These are phyloP conservation scores for Adansonia gregorii DNA, from an alignment of 441 rosid species.

Conservation along the genomic window DNA sequence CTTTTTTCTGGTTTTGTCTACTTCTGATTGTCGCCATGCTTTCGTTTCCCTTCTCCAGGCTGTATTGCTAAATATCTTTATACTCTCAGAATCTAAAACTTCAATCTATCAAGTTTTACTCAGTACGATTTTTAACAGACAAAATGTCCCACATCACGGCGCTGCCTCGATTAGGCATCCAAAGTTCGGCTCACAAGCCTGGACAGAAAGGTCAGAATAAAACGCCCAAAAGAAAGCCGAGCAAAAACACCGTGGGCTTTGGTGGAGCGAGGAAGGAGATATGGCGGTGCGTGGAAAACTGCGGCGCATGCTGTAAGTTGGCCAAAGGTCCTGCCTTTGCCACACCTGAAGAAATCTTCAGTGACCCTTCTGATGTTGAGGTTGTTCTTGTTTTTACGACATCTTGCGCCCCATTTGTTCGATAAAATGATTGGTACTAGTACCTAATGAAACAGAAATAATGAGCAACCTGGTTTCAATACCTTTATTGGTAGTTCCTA, in stretches of 20 bases:
- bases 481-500: background rate
- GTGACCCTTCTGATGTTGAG: constrained; percentile 58
- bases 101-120: background rate
- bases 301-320: constrained; percentile 90
- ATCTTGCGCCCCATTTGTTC: constrained; percentile 41
- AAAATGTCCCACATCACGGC: constrained; percentile 25
- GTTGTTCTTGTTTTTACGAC: constrained; percentile 30
- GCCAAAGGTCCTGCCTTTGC: constrained; percentile 72
- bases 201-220: constrained; percentile 26
- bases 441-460: background rate
- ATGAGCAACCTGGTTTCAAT: background rate
- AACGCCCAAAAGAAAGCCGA: constrained; percentile 6
- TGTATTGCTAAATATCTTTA: background rate
- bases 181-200: constrained; percentile 32
- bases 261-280: constrained; percentile 44
- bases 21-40: background rate
- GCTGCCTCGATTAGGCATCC: constrained; percentile 24
- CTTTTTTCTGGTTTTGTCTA: background rate
- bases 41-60: background rate
- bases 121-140: background rate
- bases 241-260: constrained; percentile 30
- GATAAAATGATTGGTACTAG: constrained; percentile 36
- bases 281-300: constrained; percentile 72
- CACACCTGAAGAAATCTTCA: constrained; percentile 77
- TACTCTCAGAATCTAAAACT: background rate